Evolutionary conservation across 352 stramenopile genomes (phyloP).

Genomic region (Phytophthora agathidicida): DNA sequence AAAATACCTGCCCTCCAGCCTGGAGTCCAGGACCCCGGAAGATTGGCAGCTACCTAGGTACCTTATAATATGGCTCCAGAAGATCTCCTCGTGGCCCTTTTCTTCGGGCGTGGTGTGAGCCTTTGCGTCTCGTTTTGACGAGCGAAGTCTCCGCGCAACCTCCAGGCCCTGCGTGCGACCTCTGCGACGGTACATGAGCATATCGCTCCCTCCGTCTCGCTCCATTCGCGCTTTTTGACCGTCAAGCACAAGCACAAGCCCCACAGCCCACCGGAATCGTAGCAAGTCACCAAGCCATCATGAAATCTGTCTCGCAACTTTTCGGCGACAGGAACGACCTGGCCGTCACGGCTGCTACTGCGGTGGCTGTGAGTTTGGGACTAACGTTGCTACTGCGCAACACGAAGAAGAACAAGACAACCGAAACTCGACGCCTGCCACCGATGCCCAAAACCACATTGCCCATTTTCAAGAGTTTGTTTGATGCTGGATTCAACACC

Average conservation of each 20-base stretch:
- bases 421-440: constrained; percentile 23
- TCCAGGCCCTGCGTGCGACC: too few species aligned
- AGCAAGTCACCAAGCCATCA: constrained; percentile 7
- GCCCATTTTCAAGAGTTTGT: constrained; percentile 45
- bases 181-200: too few species aligned
- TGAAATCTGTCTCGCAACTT: constrained; percentile 25
- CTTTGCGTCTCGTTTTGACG: constrained; percentile 1
- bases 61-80: constrained; percentile 2
- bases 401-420: constrained; percentile 23
- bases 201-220: constrained; percentile 2
- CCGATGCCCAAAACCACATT: constrained; percentile 35
- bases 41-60: too few species aligned
- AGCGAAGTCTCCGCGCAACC: too few species aligned
- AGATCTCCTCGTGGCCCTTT: constrained; percentile 8
- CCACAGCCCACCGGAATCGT: constrained; percentile 19
- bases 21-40: too few species aligned
- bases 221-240: constrained; percentile 18
- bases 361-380: constrained; percentile 27
- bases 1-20: too few species aligned
- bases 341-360: constrained; percentile 14
- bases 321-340: constrained; percentile 17
- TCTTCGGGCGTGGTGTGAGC: constrained; percentile 3
- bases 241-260: not conserved
- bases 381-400: constrained; percentile 29
- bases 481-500: constrained; percentile 27